These are phyloP conservation scores for Paraphoma chrysanthemicola DNA, from an alignment of 2,329 filamentous ascomycete genomes.

Conservation along the genomic window DNA sequence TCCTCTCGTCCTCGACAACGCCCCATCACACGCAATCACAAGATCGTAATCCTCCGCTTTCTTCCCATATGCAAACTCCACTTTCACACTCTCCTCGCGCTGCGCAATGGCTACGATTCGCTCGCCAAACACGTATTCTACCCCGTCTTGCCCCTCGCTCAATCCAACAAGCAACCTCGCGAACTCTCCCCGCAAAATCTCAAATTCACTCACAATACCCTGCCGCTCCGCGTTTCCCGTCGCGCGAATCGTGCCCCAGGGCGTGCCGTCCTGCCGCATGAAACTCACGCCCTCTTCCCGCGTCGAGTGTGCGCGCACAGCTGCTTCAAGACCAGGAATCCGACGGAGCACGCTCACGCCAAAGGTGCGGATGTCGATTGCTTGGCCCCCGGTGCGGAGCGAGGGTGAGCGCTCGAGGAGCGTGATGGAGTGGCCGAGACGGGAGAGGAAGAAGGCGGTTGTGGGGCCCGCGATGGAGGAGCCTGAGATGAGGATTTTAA, in stretches of 20 bases:
- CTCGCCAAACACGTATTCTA: not conserved
- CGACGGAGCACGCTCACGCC: constrained; percentile 49
- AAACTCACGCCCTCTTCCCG: constrained; percentile 47
- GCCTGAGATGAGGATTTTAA: constrained; percentile 35
- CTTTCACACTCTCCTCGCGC: constrained; percentile 1
- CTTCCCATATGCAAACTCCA: constrained; percentile 16
- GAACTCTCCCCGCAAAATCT: constrained; percentile 32
- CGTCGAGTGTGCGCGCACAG: constrained; percentile 34
- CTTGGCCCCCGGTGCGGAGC: constrained; percentile 53
- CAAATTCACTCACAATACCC: constrained; percentile 35
- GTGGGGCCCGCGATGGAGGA: constrained; percentile 44
- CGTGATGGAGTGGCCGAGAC: constrained; percentile 32
- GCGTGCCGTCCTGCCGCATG: constrained; percentile 29
- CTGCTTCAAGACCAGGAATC: constrained; percentile 45
- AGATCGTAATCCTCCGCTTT: constrained; percentile 20
- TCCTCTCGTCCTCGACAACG: constrained; percentile 14
- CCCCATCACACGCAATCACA: constrained; percentile 27
- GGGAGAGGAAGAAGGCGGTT: constrained; percentile 34
- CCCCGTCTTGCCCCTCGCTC: constrained; percentile 17
- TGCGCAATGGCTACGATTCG: not conserved
- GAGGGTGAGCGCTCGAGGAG: constrained; percentile 50
- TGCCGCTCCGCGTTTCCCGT: constrained; percentile 40
- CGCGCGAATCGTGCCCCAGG: constrained; percentile 35
- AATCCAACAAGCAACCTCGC: constrained; percentile 37
- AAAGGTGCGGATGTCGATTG: constrained; percentile 52